These are phyloP conservation scores for Chlorella sp. DNA, from an alignment of 139 green algal genomes.

Conservation along the genomic window DNA sequence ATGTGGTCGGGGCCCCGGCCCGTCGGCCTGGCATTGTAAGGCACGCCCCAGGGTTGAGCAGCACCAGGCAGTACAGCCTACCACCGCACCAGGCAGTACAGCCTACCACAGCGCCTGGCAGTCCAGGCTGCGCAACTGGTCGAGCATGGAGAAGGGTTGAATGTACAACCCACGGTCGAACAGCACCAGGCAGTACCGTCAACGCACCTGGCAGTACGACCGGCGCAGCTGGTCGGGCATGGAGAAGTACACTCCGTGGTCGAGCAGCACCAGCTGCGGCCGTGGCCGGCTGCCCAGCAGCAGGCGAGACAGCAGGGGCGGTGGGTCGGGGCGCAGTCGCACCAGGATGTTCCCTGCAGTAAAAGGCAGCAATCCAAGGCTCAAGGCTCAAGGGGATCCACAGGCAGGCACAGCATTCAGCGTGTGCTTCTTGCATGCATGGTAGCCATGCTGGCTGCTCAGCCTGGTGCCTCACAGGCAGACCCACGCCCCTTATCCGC, in stretches of 20 bases:
- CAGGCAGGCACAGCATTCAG: background rate
- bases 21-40: too few species aligned
- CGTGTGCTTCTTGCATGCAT: background rate
- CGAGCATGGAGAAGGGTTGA: background rate
- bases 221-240: conserved; percentile 64
- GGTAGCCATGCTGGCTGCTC: too few species aligned
- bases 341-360: conserved; percentile 81
- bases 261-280: conserved; percentile 87
- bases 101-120: too few species aligned
- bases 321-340: conserved; percentile 26
- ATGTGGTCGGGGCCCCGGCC: too few species aligned
- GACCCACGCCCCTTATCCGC: too few species aligned
- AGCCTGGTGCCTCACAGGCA: background rate
- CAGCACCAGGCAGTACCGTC: too few species aligned
- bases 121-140: too few species aligned
- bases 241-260: conserved; percentile 86
- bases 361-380: background rate
- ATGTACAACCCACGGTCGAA: background rate
- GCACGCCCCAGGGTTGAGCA: too few species aligned
- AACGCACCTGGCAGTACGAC: conserved; percentile 78
- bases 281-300: conserved; percentile 53
- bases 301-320: conserved; percentile 50
- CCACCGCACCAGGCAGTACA: too few species aligned
- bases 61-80: too few species aligned
- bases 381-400: background rate